Percentiles rank a stretch among this genome's conserved stretches.
These are phyloP conservation scores for Uronychia binucleata DNA, from an alignment of 73 alveolate genomes.

Conservation along the genomic window DNA sequence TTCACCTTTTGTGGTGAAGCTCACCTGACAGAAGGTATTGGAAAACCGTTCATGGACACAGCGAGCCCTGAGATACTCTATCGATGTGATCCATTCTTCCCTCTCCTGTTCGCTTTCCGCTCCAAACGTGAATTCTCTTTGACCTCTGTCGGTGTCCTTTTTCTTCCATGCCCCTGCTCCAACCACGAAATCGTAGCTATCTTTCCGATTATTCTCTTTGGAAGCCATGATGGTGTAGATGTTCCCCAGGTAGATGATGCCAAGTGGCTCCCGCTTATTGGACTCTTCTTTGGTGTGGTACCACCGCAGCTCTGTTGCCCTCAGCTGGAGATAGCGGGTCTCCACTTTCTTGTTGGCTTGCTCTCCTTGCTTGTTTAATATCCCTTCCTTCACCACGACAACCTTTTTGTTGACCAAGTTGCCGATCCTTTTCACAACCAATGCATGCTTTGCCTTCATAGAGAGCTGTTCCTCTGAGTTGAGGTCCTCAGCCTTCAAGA, in stretches of 20 bases:
- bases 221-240: constrained; percentile 52
- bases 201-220: constrained; percentile 7
- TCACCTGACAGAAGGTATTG: constrained; percentile 31
- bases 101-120: constrained; percentile 53
- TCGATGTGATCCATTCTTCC: constrained; percentile 67
- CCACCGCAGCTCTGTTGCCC: constrained; percentile 54
- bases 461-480: constrained; percentile 53
- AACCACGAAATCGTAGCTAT: constrained; percentile 47
- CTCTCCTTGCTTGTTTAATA: constrained; percentile 61
- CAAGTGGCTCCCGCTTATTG: constrained; percentile 30
- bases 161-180: constrained; percentile 65
- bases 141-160: constrained; percentile 38
- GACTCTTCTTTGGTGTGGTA: constrained; percentile 60
- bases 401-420: constrained; percentile 43
- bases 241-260: constrained; percentile 28
- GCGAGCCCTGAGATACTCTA: constrained; percentile 56
- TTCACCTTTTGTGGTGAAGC: constrained; percentile 27
- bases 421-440: constrained; percentile 43
- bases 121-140: constrained; percentile 69
- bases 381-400: constrained; percentile 37
- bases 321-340: constrained; percentile 31
- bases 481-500: constrained; percentile 54
- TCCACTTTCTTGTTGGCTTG: constrained; percentile 46
- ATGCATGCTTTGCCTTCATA: constrained; percentile 50
- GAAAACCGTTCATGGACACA: constrained; percentile 51